Conservation (phyloP, 768 basidiomycete genomes). For the Kwoniella mangroviensis region DNA sequence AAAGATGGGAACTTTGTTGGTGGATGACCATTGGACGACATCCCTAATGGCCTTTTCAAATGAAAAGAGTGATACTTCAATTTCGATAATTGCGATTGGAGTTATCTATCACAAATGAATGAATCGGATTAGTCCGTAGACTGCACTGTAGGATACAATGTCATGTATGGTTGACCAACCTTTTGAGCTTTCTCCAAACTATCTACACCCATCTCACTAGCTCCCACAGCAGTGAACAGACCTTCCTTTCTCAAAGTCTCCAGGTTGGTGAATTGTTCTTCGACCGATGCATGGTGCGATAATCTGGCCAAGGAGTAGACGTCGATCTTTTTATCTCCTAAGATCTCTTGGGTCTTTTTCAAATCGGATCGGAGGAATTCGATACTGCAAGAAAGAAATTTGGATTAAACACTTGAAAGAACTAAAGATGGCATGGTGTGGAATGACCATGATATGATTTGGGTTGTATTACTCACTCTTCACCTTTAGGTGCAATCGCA, state of each 20-base stretch:
- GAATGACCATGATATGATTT: too few species aligned
- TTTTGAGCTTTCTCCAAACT: constrained; percentile 61
- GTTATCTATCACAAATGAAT: constrained; percentile 59
- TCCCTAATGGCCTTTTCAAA: constrained; percentile 64
- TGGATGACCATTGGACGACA: constrained; percentile 65
- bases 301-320: constrained; percentile 60
- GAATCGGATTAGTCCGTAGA: not conserved
- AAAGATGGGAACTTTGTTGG: constrained; percentile 67
- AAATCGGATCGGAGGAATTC: constrained; percentile 64
- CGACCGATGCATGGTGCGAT: constrained; percentile 61
- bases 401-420: too few species aligned
- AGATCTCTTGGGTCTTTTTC: constrained; percentile 60
- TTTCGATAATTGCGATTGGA: constrained; percentile 68
- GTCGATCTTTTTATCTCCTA: constrained; percentile 68
- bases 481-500: constrained; percentile 18
- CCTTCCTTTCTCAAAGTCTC: constrained; percentile 64
- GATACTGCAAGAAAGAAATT: constrained; percentile 10
- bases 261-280: constrained; percentile 61
- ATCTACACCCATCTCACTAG: constrained; percentile 49
- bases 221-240: constrained; percentile 59
- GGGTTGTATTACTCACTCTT: too few species aligned
- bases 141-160: not conserved
- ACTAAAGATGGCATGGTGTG: too few species aligned
- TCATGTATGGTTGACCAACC: constrained; percentile 49
- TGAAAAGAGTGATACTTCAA: constrained; percentile 70